Conservation (phyloP, 352 stramenopile genomes). For the Phytopythium vexans region DNA sequence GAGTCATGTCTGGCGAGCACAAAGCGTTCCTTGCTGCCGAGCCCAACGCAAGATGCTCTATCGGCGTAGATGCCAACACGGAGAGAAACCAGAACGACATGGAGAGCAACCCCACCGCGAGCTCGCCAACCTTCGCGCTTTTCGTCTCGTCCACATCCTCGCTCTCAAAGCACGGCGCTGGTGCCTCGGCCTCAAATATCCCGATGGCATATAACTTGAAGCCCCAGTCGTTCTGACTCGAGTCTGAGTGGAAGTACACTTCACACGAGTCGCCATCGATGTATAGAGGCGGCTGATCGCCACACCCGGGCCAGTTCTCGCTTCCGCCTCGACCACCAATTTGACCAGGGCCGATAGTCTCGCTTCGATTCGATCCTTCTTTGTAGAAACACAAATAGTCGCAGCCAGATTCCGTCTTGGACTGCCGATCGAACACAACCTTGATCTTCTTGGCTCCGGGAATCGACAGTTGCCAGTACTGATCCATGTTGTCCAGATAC, state of each 20-base stretch:
- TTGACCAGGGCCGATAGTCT: constrained; percentile 46
- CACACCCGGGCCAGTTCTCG: constrained; percentile 82
- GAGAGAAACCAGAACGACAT: constrained; percentile 42
- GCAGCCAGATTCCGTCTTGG: constrained; percentile 58
- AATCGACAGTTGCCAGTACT: constrained; percentile 68
- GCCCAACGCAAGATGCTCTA: constrained; percentile 8
- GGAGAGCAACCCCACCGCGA: constrained; percentile 19
- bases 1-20: constrained; percentile 30
- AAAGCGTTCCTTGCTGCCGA: constrained; percentile 13
- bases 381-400: constrained; percentile 81
- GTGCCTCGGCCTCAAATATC: constrained; percentile 41
- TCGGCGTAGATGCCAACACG: constrained; percentile 16
- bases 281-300: constrained; percentile 54
- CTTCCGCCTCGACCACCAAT: constrained; percentile 60
- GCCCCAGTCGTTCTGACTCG: constrained; percentile 86
- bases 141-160: constrained; percentile 1
- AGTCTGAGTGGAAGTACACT: constrained; percentile 82
- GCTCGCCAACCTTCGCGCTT: constrained; percentile 4
- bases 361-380: constrained; percentile 32
- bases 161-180: not conserved
- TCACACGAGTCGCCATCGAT: constrained; percentile 72
- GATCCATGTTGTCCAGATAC: constrained; percentile 63
- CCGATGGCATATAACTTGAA: constrained; percentile 83
- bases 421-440: constrained; percentile 67
- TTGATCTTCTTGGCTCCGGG: constrained; percentile 61